Conservation (phyloP, 78 protist species). For the Goniomonas avonlea region DNA sequence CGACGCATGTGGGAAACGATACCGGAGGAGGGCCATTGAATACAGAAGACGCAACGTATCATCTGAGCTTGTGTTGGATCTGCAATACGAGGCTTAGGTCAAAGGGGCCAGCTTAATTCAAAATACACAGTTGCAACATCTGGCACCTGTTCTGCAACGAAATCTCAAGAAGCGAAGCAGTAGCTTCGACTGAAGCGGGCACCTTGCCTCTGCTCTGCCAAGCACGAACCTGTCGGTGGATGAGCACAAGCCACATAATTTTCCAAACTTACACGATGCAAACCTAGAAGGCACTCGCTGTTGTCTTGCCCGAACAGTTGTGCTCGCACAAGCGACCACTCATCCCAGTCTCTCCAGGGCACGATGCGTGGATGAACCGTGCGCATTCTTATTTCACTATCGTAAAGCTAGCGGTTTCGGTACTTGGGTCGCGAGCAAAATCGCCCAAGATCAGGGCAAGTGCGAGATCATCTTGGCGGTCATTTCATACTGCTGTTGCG, state of each 20-base stretch:
- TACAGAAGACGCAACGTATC: background rate
- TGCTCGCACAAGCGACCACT: background rate
- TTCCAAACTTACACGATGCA: background rate
- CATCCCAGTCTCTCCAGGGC: background rate
- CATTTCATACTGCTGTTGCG: too few relatives aligned
- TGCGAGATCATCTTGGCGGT: too few relatives aligned
- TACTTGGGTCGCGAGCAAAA: too few relatives aligned
- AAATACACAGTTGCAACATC: too few relatives aligned
- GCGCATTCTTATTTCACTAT: too few relatives aligned
- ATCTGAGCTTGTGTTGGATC: background rate
- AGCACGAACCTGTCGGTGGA: too few relatives aligned
- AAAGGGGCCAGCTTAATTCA: background rate
- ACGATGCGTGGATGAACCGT: too few relatives aligned
- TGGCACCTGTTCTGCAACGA: too few relatives aligned
- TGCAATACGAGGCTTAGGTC: background rate
- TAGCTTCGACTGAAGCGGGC: constrained; percentile 5
- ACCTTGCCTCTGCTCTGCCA: background rate
- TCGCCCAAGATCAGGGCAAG: too few relatives aligned
- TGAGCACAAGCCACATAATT: too few relatives aligned
- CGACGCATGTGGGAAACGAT: background rate
- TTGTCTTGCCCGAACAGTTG: background rate
- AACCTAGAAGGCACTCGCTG: background rate
- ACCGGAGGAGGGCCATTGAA: background rate
- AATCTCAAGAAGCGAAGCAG: background rate
- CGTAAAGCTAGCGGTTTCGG: too few relatives aligned